A percentile compares a stretch with the other conserved stretches of the same genome.
These are phyloP conservation scores for Fusarium abutilonis DNA, from an alignment of 2,329 filamentous ascomycete genomes.

Conservation along the genomic window DNA sequence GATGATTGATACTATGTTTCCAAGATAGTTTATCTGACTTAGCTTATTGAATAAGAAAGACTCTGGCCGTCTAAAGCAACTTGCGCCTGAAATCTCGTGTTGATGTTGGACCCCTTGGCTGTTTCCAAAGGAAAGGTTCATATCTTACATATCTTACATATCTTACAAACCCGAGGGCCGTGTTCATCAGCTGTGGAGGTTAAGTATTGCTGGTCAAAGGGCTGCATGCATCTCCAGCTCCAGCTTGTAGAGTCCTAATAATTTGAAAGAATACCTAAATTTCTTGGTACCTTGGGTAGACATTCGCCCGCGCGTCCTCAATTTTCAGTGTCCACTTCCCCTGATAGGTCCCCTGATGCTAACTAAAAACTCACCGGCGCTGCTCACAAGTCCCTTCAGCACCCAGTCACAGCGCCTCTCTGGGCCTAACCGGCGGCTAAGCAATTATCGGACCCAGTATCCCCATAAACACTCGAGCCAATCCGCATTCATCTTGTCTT, in stretches of 20 bases:
- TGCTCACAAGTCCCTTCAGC: conserved; percentile 12
- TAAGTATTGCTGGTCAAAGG: neutral
- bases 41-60: too few relatives aligned
- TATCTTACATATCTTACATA: too few relatives aligned
- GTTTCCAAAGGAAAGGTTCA: neutral
- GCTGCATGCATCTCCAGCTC: neutral
- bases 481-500: conserved; percentile 34
- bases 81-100: too few relatives aligned
- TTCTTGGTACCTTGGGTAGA: conserved; percentile 17
- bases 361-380: conserved; percentile 10
- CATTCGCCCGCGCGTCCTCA: conserved; percentile 28
- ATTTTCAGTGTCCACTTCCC: conserved; percentile 36
- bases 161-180: neutral
- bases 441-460: conserved; percentile 32
- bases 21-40: too few relatives aligned
- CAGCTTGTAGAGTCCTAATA: too few relatives aligned
- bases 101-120: too few relatives aligned
- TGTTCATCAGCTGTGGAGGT: neutral
- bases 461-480: conserved; percentile 33
- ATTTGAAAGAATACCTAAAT: neutral
- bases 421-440: conserved; percentile 32
- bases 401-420: conserved; percentile 1
- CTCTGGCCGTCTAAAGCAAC: too few relatives aligned
- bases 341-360: conserved; percentile 28
- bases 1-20: too few relatives aligned